Evolutionary conservation across 805 yeast genomes (phyloP).

Genomic region (Crinitomyces ghanaensis): DNA sequence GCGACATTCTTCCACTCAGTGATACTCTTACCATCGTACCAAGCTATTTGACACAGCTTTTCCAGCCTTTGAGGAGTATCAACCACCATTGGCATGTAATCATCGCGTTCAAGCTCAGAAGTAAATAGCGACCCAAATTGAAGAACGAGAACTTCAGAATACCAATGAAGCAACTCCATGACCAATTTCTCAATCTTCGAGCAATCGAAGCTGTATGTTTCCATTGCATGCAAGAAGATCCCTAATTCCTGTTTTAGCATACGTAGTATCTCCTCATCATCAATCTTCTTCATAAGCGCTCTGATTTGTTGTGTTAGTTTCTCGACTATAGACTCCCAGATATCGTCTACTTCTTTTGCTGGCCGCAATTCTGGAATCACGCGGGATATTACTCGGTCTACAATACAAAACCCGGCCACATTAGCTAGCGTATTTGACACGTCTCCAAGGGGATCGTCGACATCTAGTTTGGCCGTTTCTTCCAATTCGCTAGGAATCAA

Average conservation of each 20-base stretch:
- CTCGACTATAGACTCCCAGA: slow-evolving; percentile 58
- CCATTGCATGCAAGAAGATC: slow-evolving; percentile 62
- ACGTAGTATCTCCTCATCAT: slow-evolving; percentile 27
- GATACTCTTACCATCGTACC: too few species aligned
- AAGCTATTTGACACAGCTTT: slow-evolving; percentile 50
- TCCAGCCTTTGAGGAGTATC: slow-evolving; percentile 49
- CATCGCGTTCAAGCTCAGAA: slow-evolving; percentile 59
- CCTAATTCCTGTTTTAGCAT: slow-evolving; percentile 57
- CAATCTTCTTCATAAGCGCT: slow-evolving; percentile 29
- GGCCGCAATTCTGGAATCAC: slow-evolving; percentile 52
- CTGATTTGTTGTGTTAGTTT: slow-evolving; percentile 20
- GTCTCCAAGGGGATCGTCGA: slow-evolving; percentile 31
- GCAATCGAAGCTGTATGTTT: slow-evolving; percentile 53
- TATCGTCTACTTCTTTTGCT: slow-evolving; percentile 51
- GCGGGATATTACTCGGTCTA: slow-evolving; percentile 56
- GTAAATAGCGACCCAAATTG: slow-evolving; percentile 53
- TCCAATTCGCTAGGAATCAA: slow-evolving; percentile 47
- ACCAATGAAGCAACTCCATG: slow-evolving; percentile 46
- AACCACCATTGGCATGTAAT: slow-evolving; percentile 76
- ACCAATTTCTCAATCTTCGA: slow-evolving; percentile 51
- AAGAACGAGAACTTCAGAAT: slow-evolving; percentile 42
- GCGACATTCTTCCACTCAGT: too few species aligned
- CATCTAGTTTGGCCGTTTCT: slow-evolving; percentile 7
- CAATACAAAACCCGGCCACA: slow-evolving; percentile 63
- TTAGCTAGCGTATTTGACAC: slow-evolving; percentile 26